phyloP scores from a whole-genome alignment of 495 filamentous ascomycete species.

The Xylaria nigripes region DNA sequence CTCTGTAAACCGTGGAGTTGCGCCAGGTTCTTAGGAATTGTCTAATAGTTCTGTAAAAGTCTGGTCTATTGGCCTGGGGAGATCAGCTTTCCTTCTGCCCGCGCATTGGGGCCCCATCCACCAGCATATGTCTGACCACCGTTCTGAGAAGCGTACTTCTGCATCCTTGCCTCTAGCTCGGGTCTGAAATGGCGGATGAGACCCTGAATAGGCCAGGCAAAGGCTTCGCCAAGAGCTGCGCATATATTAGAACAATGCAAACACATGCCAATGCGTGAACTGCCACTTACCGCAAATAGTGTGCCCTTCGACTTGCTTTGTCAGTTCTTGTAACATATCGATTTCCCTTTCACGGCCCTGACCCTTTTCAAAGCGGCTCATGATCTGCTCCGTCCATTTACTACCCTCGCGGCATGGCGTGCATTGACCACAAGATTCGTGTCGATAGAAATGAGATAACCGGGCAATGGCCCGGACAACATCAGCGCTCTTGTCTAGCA shows the following conservation, averaged over 20 bases:
- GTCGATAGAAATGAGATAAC: slow-evolving; percentile 92
- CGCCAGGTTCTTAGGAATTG: neutral
- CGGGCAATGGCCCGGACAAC: slow-evolving; percentile 88
- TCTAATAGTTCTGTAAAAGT: neutral
- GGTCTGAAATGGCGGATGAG: slow-evolving; percentile 96
- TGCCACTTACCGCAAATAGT: slow-evolving; percentile 75
- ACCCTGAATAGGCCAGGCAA: slow-evolving; percentile 97
- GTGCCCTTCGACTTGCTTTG: slow-evolving; percentile 98
- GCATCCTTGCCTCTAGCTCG: slow-evolving; percentile 83
- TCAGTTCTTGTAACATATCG: slow-evolving; percentile 98
- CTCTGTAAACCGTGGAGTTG: slow-evolving; percentile 4
- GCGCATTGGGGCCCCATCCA: slow-evolving; percentile 74
- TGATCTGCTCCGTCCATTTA: slow-evolving; percentile 98
- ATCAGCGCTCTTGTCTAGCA: slow-evolving; percentile 97
- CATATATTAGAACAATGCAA: slow-evolving; percentile 4
- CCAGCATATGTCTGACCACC: slow-evolving; percentile 65
- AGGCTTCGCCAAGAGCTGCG: slow-evolving; percentile 83
- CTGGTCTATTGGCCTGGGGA: slow-evolving; percentile 71
- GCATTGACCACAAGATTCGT: slow-evolving; percentile 97
- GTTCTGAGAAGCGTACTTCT: slow-evolving; percentile 58
- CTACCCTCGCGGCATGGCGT: slow-evolving; percentile 95
- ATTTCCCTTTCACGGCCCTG: slow-evolving; percentile 84
- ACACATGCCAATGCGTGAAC: neutral
- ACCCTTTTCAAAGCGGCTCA: slow-evolving; percentile 89
- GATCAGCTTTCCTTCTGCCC: slow-evolving; percentile 71